phyloP scores from a whole-genome alignment of 306 rosid species.

The Vachellia collinsii region DNA sequence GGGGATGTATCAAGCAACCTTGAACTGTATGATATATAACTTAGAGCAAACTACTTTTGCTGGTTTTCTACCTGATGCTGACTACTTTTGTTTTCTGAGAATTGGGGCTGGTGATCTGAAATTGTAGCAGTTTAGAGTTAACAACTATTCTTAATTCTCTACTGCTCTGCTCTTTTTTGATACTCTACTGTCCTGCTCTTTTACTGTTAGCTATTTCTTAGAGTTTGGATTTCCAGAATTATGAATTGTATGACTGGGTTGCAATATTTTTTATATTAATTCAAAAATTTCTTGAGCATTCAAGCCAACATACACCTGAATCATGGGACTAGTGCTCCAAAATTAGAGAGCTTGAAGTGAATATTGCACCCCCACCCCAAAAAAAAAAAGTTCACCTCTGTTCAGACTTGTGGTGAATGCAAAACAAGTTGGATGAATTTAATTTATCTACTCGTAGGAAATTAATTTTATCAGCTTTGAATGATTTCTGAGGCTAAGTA shows the following conservation, averaged over 20 bases:
- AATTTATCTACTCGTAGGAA: neutral
- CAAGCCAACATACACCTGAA: neutral
- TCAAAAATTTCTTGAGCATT: neutral
- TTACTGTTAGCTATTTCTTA: neutral
- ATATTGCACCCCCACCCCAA: neutral
- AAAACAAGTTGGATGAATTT: slow-evolving; percentile 2
- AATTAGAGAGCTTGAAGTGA: neutral
- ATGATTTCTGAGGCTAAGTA: neutral
- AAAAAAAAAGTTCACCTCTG: neutral
- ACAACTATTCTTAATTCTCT: neutral
- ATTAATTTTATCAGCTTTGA: neutral
- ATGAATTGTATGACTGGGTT: neutral
- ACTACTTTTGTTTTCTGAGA: neutral
- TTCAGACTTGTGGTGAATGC: slow-evolving; percentile 1
- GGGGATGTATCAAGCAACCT: neutral
- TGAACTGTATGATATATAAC: neutral
- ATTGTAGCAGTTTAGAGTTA: neutral
- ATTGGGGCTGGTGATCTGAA: neutral
- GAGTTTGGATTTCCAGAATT: neutral
- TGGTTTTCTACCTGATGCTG: neutral
- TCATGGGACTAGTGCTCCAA: neutral
- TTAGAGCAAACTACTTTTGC: too few species aligned
- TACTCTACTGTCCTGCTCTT: neutral
- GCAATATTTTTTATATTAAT: neutral
- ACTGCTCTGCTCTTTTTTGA: neutral